Base-by-base conservation (phyloP, 2,329 filamentous ascomycete genomes). In the Diaporthe sp. region DNA sequence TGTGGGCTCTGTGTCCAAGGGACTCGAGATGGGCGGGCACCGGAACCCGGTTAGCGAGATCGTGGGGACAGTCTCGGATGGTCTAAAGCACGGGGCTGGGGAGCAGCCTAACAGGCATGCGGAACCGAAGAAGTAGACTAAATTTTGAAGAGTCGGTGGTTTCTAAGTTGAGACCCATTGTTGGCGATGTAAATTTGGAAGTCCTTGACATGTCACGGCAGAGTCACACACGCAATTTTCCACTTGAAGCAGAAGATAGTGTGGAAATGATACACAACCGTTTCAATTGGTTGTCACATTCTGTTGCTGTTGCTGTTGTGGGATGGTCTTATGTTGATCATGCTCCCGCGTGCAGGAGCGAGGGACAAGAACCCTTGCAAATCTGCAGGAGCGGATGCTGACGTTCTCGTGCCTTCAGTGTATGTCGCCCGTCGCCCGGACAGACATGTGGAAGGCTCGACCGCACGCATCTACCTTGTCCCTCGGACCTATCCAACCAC, bases 41-140 rank as follows among this genome's bases (percentile, higher is more conserved):
- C 42, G 57, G 28, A 72, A 72, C 28, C 70, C 70, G 22, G 57
- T 62, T 13, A 72, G 70, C 42, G 70, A 61, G 70, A 72, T 72
- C 55, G 70, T 72, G 4, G 70, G 70, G 12, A 62, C 53, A 0
- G 70, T 72, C 25, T 58, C 70, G 10, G 70, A 72, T n/a, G 70
- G 70, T 7, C 53, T 72, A 39, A 72, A 72, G 70, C 31, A 51
- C 9, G 57, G 57, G 17, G 70, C 70, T 1, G 70, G 70, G 10
- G 70, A 72, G 42, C 42, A 62, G 31, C 70, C 57, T 4, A 42
- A 42, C 44, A 62, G 70, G 34, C 55, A 53, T 22, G 57, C 31
- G 22, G 62, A n/a, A n/a, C 31, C 17, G 6, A 51, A 51, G 31
- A 51, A 51, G 31, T 28, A 49, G 19, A 10, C 3, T 17, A 25